Percentiles rank a stretch among this genome's conserved stretches.
Evolutionary conservation across 2,329 filamentous ascomycete genomes (phyloP).

Genomic region (Dactylonectria estremocensis): DNA sequence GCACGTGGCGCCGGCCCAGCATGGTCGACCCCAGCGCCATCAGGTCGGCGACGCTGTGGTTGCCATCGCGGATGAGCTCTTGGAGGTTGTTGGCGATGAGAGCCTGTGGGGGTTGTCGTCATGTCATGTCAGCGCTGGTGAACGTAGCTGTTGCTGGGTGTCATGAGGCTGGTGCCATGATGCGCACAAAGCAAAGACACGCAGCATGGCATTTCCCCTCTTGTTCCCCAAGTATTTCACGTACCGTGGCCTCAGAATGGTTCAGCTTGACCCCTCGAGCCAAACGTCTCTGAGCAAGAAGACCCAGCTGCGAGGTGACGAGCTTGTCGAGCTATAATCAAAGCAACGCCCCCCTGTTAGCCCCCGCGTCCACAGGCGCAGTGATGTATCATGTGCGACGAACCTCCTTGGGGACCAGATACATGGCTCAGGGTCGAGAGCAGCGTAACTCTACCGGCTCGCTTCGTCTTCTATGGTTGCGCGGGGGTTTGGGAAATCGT

Average conservation of each 20-base stretch:
- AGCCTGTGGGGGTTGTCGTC: constrained; percentile 63
- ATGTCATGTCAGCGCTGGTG: constrained; percentile 14
- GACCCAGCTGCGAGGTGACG: constrained; percentile 88
- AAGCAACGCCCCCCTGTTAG: constrained; percentile 39
- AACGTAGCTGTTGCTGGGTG: neutral
- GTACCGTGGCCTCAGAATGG: constrained; percentile 87
- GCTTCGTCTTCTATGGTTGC: neutral
- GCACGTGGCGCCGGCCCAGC: constrained; percentile 92
- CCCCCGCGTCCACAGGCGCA: constrained; percentile 19
- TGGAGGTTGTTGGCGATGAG: constrained; percentile 92
- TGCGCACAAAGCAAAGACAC: neutral
- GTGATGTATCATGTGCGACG: constrained; percentile 39
- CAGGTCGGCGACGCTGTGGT: constrained; percentile 91
- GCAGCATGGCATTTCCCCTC: no score
- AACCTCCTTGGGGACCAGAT: constrained; percentile 66
- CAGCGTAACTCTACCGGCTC: constrained; percentile 1
- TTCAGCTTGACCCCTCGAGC: constrained; percentile 92
- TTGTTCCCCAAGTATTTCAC: constrained; percentile 24
- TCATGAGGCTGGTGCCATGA: neutral
- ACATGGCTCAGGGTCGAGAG: constrained; percentile 54
- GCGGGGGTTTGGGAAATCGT: neutral
- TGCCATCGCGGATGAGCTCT: constrained; percentile 97
- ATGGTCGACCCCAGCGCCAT: constrained; percentile 93
- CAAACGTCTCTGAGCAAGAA: constrained; percentile 88
- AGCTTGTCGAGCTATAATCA: constrained; percentile 89